phyloP scores from a whole-genome alignment of 108 stramenopile genomes.

The Seminavis robusta region DNA sequence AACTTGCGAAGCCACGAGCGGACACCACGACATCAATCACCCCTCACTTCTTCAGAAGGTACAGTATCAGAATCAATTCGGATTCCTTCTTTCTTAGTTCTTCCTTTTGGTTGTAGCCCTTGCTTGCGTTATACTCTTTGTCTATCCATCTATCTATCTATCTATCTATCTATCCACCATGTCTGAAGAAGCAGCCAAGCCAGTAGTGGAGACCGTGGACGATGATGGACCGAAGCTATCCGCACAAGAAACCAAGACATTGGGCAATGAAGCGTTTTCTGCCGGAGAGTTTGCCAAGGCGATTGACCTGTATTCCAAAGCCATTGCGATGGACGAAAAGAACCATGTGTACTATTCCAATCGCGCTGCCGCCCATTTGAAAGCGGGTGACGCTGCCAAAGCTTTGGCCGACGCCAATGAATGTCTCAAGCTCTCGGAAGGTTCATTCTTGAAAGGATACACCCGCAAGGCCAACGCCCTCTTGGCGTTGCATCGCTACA shows the following conservation, averaged over 20 bases:
- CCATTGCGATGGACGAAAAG: background rate
- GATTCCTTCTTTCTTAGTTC: too few species aligned
- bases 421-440: background rate
- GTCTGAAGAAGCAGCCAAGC: background rate
- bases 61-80: too few species aligned
- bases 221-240: slow-evolving; percentile 12
- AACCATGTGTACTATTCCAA: background rate
- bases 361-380: background rate
- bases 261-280: background rate
- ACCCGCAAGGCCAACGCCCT: background rate
- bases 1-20: too few species aligned
- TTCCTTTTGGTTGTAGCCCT: background rate
- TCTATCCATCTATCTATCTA: too few species aligned
- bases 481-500: background rate
- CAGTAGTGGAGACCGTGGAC: slow-evolving; percentile 1
- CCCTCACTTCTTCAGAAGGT: too few species aligned
- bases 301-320: background rate
- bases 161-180: background rate
- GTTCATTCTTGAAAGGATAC: background rate
- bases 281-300: background rate
- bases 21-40: too few species aligned
- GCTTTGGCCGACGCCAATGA: background rate
- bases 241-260: background rate
- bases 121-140: background rate
- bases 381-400: background rate